phyloP scores from a whole-genome alignment of 768 basidiomycete genomes.

The Boletus rubropictus region DNA sequence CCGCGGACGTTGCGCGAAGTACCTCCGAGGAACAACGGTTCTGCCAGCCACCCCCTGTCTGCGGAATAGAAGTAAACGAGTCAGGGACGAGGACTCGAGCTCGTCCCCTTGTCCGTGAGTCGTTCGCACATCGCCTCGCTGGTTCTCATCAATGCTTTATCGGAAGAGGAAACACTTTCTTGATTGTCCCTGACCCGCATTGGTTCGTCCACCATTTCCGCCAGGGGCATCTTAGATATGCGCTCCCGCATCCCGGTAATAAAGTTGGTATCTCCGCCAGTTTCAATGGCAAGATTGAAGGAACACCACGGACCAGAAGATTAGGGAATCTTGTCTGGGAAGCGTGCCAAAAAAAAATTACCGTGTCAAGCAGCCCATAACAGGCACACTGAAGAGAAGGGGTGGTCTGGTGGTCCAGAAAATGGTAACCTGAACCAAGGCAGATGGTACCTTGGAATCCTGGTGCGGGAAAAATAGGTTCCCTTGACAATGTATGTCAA shows the following conservation, averaged over 20 bases:
- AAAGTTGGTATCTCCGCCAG: not conserved
- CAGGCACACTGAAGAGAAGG: not conserved
- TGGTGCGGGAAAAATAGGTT: too few species aligned
- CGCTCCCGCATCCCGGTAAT: not conserved
- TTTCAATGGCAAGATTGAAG: not conserved
- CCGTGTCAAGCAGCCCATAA: not conserved
- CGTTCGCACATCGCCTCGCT: not conserved
- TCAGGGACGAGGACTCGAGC: not conserved
- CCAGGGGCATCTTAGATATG: too few species aligned
- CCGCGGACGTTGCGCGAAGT: not conserved
- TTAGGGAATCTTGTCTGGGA: too few species aligned
- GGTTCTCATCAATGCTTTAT: too few species aligned
- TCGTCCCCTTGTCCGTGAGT: not conserved
- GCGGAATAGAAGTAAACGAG: not conserved
- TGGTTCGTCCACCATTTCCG: not conserved
- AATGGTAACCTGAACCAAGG: too few species aligned
- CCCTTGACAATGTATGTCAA: too few species aligned
- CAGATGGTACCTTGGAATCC: too few species aligned
- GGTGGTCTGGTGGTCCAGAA: too few species aligned
- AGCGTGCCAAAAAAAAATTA: not conserved
- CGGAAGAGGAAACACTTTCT: not conserved
- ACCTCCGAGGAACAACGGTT: not conserved
- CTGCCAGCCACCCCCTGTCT: not conserved
- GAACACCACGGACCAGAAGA: not conserved
- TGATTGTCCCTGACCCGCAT: not conserved